Conservation (phyloP, 495 filamentous ascomycete genomes). For the Hyaloscypha variabilis region DNA sequence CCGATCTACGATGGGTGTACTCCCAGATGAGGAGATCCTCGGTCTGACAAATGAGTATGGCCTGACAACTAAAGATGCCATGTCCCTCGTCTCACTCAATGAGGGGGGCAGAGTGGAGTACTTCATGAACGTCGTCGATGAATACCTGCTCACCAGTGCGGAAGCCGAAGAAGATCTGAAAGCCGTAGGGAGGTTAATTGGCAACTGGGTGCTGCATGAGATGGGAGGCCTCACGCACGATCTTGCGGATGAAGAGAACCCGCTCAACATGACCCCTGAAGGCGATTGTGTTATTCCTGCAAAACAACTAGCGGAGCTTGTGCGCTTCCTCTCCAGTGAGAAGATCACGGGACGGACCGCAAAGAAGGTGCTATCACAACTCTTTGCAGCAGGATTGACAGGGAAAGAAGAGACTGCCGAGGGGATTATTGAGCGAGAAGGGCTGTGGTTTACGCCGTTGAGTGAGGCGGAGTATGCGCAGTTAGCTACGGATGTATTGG, state of each 20-base stretch:
- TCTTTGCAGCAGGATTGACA: constrained; percentile 50
- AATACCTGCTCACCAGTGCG: constrained; percentile 14
- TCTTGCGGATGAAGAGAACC: constrained; percentile 33
- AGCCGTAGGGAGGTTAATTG: constrained; percentile 46
- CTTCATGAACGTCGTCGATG: constrained; percentile 73
- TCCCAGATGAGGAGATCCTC: constrained; percentile 70
- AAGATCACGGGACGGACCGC: constrained; percentile 77
- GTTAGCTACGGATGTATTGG: constrained; percentile 53
- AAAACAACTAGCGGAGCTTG: constrained; percentile 64
- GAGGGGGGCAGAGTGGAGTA: constrained; percentile 81
- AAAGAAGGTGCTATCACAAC: constrained; percentile 68
- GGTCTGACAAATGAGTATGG: constrained; percentile 60
- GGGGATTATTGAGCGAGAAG: constrained; percentile 64
- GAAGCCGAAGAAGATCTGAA: constrained; percentile 10
- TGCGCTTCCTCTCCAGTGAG: constrained; percentile 62
- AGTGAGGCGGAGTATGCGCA: constrained; percentile 58
- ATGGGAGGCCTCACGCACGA: constrained; percentile 69
- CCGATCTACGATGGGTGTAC: constrained; percentile 56
- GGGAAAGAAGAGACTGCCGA: constrained; percentile 53
- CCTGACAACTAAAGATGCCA: constrained; percentile 83
- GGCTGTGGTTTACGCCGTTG: constrained; percentile 67
- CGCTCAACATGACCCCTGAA: constrained; percentile 36
- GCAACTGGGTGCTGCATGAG: constrained; percentile 82
- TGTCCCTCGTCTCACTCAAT: constrained; percentile 77
- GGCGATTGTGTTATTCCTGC: constrained; percentile 54